Evolutionary conservation across 495 filamentous ascomycete genomes (phyloP), one percentile per base, ranked within the genome.

Genomic region (Thozetella sp.): DNA sequence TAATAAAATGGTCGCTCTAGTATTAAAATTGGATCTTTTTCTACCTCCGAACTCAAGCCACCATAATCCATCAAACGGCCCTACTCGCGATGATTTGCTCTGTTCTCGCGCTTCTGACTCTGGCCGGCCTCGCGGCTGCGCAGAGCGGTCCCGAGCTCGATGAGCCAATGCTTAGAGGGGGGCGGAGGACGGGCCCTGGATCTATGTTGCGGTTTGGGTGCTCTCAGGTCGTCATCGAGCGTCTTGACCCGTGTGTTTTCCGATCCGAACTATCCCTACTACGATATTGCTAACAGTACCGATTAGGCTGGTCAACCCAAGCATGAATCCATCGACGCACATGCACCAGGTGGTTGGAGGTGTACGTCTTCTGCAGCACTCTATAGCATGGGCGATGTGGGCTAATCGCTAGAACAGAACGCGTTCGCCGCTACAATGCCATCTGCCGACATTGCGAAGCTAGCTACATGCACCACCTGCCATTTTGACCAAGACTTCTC

Each of bases 331-430:
- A 25, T 66, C 67, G 2, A 25, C 67, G 20, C 67, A 69, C 45
- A 61, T 66, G 59, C 67, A 69, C 48, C 67, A 69, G 50, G 60
- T 69, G 6, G 63, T 69, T 13, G 67, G 67, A 53, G 67, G 67
- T 11, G 66, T 64, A 57, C 43, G 59, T 26, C 27, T 43, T 50
- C 2, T 23, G 17, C 19, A 2, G 13, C 22, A 22, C 43, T 20
- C 46, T 55, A 13, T 48, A n/a, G n/a, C n/a, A n/a, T n/a, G n/a
- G n/a, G n/a, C n/a, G n/a, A n/a, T n/a, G n/a, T n/a, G n/a, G 51
- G 46, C 54, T 43, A 24, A 58, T 34, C 43, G 27, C 17, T 22
- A 22, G 25, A 43, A 50, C 13, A 61, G 58, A 51, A 64, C 27
- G 58, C 62, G 1, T 64, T 64, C 51, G 43, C 26, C 23, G 54